Percentiles rank a stretch among this genome's conserved stretches.
phyloP scores from a whole-genome alignment of 805 yeast species.

The Candida orba region DNA sequence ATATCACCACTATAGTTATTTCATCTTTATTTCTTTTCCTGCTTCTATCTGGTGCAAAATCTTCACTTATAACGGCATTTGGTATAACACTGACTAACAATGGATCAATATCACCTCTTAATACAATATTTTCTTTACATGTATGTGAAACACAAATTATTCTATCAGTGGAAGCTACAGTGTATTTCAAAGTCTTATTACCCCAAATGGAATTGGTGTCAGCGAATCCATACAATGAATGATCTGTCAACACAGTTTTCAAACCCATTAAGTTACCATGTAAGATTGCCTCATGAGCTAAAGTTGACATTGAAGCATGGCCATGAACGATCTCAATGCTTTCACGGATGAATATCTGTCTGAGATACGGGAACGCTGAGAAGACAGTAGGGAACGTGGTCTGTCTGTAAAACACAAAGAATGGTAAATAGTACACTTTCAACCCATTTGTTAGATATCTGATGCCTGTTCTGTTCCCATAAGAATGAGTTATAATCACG shows the following conservation, averaged over 20 bases:
- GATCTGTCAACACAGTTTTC: slow-evolving; percentile 90
- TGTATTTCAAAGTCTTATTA: slow-evolving; percentile 77
- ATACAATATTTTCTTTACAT: slow-evolving; percentile 90
- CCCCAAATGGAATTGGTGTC: slow-evolving; percentile 78
- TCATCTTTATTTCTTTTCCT: slow-evolving; percentile 23
- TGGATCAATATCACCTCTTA: slow-evolving; percentile 81
- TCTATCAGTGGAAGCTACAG: slow-evolving; percentile 81
- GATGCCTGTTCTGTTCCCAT: slow-evolving; percentile 76
- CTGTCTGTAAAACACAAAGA: slow-evolving; percentile 70
- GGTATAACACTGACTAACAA: slow-evolving; percentile 82
- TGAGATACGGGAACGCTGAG: slow-evolving; percentile 73
- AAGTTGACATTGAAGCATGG: slow-evolving; percentile 81
- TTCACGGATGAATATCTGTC: slow-evolving; percentile 84
- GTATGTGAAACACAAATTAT: slow-evolving; percentile 96
- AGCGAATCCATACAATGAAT: slow-evolving; percentile 90
- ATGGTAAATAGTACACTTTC: slow-evolving; percentile 88
- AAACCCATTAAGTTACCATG: slow-evolving; percentile 93
- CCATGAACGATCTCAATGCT: slow-evolving; percentile 86
- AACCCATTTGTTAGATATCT: slow-evolving; percentile 82
- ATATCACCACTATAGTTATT: slow-evolving; percentile 84
- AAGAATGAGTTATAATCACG: slow-evolving; percentile 80
- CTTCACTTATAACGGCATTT: slow-evolving; percentile 84
- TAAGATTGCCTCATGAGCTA: slow-evolving; percentile 86
- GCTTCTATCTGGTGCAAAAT: slow-evolving; percentile 50
- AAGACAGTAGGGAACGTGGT: slow-evolving; percentile 87